Evolutionary conservation across 306 rosid species (phyloP), one percentile per base, ranked within the genome.

Genomic region (Quercus alba): DNA sequence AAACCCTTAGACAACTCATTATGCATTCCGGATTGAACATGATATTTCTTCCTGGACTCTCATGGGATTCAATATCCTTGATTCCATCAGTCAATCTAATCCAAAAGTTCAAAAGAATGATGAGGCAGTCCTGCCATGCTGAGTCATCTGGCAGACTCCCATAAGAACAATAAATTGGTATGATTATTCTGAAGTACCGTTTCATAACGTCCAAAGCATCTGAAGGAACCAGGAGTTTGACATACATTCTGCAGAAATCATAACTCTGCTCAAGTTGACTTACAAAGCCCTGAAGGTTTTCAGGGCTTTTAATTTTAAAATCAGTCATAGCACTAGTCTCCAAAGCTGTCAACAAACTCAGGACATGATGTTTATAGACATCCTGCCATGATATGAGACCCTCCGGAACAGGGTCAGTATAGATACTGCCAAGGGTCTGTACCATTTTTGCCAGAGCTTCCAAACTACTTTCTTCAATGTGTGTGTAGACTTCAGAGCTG

Each of bases 71-170:
- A 77, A 89, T 86, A 71, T 88, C 93, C 84, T 84, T 90, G 91
- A 96, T 88, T 85, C 89, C 99, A 73, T 90, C 97, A n/a, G 89
- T 33, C 85, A 96, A 86, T 83, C 92, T 84, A 85, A 88, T 85
- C 97, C 97, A 93, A 84, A 91, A 93, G 81, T 91, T 85, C 70
- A 93, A 81, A 81, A 96, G 97, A 82, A 89, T 64, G 77, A 96
- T 81, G 80, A 96, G 97, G 84, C 97, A 90, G 55, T 93, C 98
- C 86, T 96, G 98, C 97, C 96, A 96, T n/a, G 88, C 76, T 25
- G 99, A 93, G 89, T 87, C 83, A 81, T 96, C 99, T 10, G 97
- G 98, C 52, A 87, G 72, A 75, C 81, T 85, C 81, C 85, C 94
- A 30, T 74, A 85, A 62, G 91, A 88, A 70, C 85, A 67, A 82